Evolutionary conservation across 1,284 basidiomycete genomes (phyloP).

Genomic region (Apiotrichum veenhuisii): DNA sequence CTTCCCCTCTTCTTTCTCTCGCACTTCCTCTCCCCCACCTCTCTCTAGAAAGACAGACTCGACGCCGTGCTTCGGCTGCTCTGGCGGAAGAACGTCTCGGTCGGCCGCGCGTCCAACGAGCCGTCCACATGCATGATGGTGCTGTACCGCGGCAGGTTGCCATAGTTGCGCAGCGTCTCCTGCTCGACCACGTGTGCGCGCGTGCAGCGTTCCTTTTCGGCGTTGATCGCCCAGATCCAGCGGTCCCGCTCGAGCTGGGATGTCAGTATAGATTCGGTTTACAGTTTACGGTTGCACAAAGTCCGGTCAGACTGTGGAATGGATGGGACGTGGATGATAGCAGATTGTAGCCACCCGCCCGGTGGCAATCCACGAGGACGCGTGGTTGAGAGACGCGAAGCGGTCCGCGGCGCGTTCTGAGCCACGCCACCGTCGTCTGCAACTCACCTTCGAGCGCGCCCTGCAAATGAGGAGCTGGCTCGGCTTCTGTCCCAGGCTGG

Average conservation of each 20-base stretch:
- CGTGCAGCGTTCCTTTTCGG: constrained; percentile 46
- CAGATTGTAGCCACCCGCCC: too few relatives aligned
- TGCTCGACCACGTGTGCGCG: constrained; percentile 31
- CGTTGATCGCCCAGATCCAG: constrained; percentile 49
- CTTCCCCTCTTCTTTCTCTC: neutral
- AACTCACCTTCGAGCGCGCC: constrained; percentile 47
- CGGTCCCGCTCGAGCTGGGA: constrained; percentile 47
- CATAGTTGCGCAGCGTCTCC: constrained; percentile 30
- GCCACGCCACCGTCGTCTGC: too few relatives aligned
- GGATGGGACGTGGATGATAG: too few relatives aligned
- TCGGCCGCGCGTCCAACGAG: neutral
- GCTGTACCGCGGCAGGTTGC: constrained; percentile 26
- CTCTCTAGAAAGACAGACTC: too few relatives aligned
- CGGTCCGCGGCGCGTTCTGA: too few relatives aligned
- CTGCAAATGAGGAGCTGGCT: constrained; percentile 37
- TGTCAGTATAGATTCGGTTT: constrained; percentile 7
- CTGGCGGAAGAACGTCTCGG: neutral
- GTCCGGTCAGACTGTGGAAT: too few relatives aligned
- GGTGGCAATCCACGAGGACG: too few relatives aligned
- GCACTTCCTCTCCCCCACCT: too few relatives aligned
- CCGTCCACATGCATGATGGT: constrained; percentile 6
- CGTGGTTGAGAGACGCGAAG: too few relatives aligned
- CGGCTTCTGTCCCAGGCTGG: constrained; percentile 28
- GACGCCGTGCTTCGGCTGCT: neutral
- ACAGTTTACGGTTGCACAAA: too few relatives aligned